These are phyloP conservation scores for Pyracantha coccinea DNA, from an alignment of 331 rosid species.

Conservation along the genomic window DNA sequence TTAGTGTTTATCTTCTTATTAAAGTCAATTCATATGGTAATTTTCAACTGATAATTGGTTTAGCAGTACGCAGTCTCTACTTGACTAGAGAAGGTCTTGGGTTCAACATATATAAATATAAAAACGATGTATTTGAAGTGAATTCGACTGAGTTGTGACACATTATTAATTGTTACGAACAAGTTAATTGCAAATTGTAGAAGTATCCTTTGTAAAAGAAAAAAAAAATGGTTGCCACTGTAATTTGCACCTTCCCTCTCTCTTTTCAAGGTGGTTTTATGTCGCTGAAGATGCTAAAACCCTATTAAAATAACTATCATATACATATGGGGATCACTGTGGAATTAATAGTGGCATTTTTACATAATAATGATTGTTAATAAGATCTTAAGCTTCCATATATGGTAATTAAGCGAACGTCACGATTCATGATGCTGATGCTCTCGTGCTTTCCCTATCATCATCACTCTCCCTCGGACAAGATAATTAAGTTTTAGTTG, in stretches of 20 bases:
- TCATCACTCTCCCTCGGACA: slow-evolving; percentile 48
- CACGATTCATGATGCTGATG: slow-evolving; percentile 37
- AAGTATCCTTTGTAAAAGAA: no score
- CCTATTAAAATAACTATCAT: slow-evolving; percentile 10
- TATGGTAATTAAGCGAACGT: slow-evolving; percentile 29
- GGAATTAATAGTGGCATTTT: slow-evolving; percentile 7
- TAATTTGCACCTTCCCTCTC: not conserved
- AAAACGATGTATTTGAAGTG: no score
- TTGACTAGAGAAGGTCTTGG: not conserved
- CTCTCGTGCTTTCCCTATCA: slow-evolving; percentile 42
- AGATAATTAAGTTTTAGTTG: slow-evolving; percentile 44
- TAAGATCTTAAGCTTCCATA: slow-evolving; percentile 63
- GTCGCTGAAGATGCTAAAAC: slow-evolving; percentile 4
- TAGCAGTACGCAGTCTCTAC: no score
- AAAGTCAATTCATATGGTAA: slow-evolving; percentile 4
- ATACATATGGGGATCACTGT: not conserved
- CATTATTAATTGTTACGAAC: no score
- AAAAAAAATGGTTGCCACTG: not conserved
- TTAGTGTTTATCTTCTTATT: slow-evolving; percentile 27
- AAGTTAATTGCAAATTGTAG: no score
- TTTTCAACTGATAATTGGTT: not conserved
- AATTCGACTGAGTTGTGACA: not conserved
- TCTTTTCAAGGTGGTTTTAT: not conserved
- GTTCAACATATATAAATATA: not conserved
- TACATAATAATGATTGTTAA: slow-evolving; percentile 28